phyloP scores from a whole-genome alignment of 306 rosid genomes.

The Lathyrus sativus region DNA sequence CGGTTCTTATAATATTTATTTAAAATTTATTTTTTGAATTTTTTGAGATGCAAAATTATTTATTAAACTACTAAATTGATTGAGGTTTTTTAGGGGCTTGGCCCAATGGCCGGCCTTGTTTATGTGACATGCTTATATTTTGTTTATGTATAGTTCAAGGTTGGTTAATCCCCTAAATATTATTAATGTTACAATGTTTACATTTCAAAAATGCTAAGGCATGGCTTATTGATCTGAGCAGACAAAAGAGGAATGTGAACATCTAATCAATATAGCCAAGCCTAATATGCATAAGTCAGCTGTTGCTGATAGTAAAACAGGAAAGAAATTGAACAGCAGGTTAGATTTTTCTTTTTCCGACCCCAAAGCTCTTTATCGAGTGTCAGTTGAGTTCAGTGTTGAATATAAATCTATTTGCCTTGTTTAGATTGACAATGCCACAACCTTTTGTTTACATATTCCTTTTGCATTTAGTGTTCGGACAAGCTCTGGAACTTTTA shows the following conservation, averaged over 20 bases:
- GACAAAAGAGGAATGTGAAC: conserved; percentile 81
- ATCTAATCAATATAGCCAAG: conserved; percentile 74
- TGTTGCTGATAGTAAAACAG: conserved; percentile 79
- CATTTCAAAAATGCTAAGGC: conserved; percentile 25
- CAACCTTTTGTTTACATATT: conserved; percentile 8
- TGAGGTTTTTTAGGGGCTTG: too few species aligned
- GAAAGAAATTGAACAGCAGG: conserved; percentile 91
- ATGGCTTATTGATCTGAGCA: conserved; percentile 49
- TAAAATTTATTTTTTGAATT: too few species aligned
- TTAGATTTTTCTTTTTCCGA: conserved; percentile 25
- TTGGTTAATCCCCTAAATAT: too few species aligned
- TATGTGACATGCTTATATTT: too few species aligned
- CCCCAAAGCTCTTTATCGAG: too few species aligned
- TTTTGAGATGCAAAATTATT: too few species aligned
- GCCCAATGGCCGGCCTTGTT: too few species aligned
- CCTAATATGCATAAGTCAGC: conserved; percentile 75
- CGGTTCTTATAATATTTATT: too few species aligned
- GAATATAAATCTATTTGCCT: neutral
- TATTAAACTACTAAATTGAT: too few species aligned
- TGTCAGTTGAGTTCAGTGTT: too few species aligned
- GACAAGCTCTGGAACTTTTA: conserved; percentile 64
- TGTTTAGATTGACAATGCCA: neutral
- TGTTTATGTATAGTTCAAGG: neutral
- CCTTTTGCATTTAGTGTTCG: conserved; percentile 56
- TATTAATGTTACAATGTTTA: too few species aligned